phyloP scores from a whole-genome alignment of 176 grass and related monocot genomes.

The Areca catechu region DNA sequence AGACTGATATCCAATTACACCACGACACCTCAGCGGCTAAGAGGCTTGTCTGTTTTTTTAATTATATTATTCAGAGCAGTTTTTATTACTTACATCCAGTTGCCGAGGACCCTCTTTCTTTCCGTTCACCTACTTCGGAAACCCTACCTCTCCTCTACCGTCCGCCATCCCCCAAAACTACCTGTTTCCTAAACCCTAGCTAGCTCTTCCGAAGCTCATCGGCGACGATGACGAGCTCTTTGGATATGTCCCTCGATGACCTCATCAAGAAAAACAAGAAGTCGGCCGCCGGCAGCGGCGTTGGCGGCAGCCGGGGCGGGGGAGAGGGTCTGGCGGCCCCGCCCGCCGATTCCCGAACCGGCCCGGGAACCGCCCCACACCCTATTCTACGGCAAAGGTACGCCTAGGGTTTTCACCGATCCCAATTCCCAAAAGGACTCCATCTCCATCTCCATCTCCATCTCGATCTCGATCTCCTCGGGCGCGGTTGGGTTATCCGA shows the following conservation, averaged over 20 bases:
- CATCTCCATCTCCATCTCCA: background rate
- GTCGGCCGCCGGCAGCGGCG: background rate
- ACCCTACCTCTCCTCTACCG: no score
- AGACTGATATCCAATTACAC: conserved; percentile 18
- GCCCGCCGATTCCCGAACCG: conserved; percentile 34
- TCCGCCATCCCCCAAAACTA: no score
- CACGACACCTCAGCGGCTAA: background rate
- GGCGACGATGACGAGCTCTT: conserved; percentile 29
- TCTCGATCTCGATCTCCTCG: no score
- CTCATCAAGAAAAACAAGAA: conserved; percentile 64
- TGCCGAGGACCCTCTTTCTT: rapidly evolving
- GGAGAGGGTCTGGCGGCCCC: background rate
- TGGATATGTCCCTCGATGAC: conserved; percentile 71
- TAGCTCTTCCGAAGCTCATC: no score
- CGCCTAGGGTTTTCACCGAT: background rate
- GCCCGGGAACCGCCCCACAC: conserved; percentile 22
- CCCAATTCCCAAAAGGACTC: background rate
- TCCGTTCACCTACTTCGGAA: no score
- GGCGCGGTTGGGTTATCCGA: no score
- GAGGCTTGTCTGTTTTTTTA: no score
- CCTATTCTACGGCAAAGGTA: conserved; percentile 10
- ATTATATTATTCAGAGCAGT: no score
- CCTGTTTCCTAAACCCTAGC: no score
- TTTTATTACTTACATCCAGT: no score
- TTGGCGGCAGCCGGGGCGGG: background rate